Evolutionary conservation across 1,284 basidiomycete genomes (phyloP), one percentile per base, ranked within the genome.

Genomic region (Sanghuangporus weigelae): DNA sequence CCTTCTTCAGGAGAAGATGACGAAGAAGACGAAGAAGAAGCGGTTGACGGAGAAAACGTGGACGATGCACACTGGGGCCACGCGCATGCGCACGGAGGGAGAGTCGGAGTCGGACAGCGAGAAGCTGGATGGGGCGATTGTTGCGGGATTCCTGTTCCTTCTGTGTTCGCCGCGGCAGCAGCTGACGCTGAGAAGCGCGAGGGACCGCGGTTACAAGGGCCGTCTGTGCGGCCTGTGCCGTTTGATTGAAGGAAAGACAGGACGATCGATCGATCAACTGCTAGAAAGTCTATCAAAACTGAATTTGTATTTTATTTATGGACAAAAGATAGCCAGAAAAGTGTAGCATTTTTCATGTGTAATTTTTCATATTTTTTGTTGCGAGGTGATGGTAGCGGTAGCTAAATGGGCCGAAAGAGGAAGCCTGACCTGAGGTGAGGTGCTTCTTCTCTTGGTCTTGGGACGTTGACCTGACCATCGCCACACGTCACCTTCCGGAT

Each of bases 81-180:
- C 71, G 82, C 81, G 31, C 82, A 85, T 72, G 82, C 81, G 0
- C 84, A 93, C 73, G 78, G 77, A 55, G 79, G 76, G 5, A 85
- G 87, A 66, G 78, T 78, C 2, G 79, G 79, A 39, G 79, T 75
- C 39, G 81, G 79, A 1, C 79, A 81, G 69, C 72, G 73, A 60
- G 79, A 83, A 59, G 76, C 79, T 8, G 85, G 85, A 46, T 98
- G 95, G 84, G 96, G 93, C n/a, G 95, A 98, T 72, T 98, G 94
- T 72, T 96, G 94, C 75, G 94, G 94, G 0, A 96, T 96, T 65
- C 89, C 89, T 2, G 87, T 96, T 7, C 93, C 93, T 1, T 90
- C 88, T 40, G 89, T 78, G 3, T 95, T 96, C 72, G 93, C 83
- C 12, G 89, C 92, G 61, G 90, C 89, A 0, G 75, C 78, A 65